Conservation (phyloP, 208 protist genomes). For the Leishmania braziliensis region DNA sequence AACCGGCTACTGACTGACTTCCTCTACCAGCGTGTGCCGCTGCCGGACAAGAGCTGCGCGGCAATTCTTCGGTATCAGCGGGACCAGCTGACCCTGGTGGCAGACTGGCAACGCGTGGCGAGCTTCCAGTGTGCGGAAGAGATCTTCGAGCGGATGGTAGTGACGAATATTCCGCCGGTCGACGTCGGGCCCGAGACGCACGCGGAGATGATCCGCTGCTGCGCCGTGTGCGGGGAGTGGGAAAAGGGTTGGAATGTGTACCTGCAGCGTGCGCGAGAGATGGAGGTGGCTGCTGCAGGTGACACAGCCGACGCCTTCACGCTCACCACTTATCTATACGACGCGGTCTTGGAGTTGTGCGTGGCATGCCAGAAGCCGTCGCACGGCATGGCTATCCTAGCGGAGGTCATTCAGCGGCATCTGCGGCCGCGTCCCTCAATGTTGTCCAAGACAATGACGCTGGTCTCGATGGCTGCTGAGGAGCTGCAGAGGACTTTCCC, state of each 20-base stretch:
- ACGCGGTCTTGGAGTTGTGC: constrained; percentile 83
- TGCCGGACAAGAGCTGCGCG: constrained; percentile 80
- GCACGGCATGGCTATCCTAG: constrained; percentile 66
- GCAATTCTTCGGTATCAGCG: constrained; percentile 85
- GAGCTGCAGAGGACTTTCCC: constrained; percentile 17
- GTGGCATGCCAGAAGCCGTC: constrained; percentile 52
- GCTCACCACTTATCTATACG: constrained; percentile 80
- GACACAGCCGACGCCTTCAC: constrained; percentile 40
- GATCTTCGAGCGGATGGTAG: constrained; percentile 90
- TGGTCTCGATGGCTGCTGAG: constrained; percentile 69
- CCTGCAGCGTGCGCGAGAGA: constrained; percentile 68
- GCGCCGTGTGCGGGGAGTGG: constrained; percentile 76
- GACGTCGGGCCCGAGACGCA: constrained; percentile 86
- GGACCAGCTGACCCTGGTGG: constrained; percentile 75
- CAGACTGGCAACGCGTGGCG: constrained; percentile 53
- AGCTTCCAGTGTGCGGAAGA: constrained; percentile 75
- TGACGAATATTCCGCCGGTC: constrained; percentile 90
- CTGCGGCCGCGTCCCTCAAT: constrained; percentile 71
- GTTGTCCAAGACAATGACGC: constrained; percentile 70
- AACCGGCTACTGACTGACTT: constrained; percentile 88
- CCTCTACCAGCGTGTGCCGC: constrained; percentile 87
- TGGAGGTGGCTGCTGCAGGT: constrained; percentile 52
- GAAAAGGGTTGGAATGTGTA: constrained; percentile 85
- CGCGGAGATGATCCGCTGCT: constrained; percentile 92
- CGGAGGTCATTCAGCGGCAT: constrained; percentile 72